Conservation (phyloP, 257 asterid genomes). For the Thymus mandschuricus region DNA sequence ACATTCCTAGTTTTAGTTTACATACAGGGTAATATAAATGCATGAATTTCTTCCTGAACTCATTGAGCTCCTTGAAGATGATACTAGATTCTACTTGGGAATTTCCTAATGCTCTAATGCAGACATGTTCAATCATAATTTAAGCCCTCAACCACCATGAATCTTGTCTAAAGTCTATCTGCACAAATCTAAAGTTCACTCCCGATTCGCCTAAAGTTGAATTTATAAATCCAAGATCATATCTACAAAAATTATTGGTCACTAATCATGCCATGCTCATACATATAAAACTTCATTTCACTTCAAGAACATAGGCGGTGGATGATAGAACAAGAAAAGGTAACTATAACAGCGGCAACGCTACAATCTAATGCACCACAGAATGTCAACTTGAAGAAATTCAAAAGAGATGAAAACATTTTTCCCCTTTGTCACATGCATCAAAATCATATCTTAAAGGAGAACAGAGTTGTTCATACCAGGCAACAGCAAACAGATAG, state of each 20-base stretch:
- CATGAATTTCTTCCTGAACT: neutral
- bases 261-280: neutral
- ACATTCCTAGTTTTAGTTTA: neutral
- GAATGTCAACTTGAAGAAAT: neutral
- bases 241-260: neutral
- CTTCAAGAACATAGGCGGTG: constrained; percentile 9
- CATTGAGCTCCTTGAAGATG: neutral
- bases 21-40: neutral
- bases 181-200: neutral
- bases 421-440: neutral
- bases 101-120: neutral
- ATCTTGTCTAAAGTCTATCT: neutral
- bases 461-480: neutral
- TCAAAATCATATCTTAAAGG: neutral
- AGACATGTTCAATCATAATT: neutral
- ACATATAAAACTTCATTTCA: constrained; percentile 2
- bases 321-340: neutral
- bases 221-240: neutral
- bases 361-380: neutral
- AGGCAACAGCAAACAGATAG: neutral
- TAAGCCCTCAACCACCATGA: neutral
- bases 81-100: neutral
- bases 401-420: neutral
- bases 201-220: neutral
- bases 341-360: neutral